These are phyloP conservation scores for Coelastrella sp. DNA, from an alignment of 139 green algal genomes.

Conservation along the genomic window DNA sequence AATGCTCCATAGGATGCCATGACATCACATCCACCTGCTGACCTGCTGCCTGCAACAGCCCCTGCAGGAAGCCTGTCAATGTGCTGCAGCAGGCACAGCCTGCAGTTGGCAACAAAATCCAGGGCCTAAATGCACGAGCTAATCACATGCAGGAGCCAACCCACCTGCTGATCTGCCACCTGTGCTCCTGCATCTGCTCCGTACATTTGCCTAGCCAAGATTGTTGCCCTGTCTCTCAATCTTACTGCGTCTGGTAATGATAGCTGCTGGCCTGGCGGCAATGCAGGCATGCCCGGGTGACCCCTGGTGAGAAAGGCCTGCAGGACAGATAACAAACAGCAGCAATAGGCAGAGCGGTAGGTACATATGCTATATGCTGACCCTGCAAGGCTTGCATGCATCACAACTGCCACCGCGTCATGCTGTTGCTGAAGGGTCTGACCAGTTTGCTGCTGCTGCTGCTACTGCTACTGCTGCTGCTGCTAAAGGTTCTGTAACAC, in stretches of 20 bases:
- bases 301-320: conserved; percentile 50
- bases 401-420: no score
- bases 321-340: background rate
- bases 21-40: no score
- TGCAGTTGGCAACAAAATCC: no score
- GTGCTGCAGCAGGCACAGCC: no score
- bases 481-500: no score
- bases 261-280: conserved; percentile 43
- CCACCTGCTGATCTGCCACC: conserved; percentile 79
- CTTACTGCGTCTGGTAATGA: conserved; percentile 59
- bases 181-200: conserved; percentile 62
- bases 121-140: no score
- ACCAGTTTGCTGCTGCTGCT: background rate
- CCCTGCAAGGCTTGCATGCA: no score
- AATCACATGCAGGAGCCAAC: background rate
- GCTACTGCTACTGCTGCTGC: background rate
- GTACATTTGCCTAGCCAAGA: conserved; percentile 89
- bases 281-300: background rate
- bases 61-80: no score
- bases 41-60: no score
- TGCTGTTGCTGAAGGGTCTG: no score
- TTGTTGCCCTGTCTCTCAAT: conserved; percentile 84
- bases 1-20: no score
- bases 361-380: background rate
- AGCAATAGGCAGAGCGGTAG: background rate